phyloP scores from a whole-genome alignment of 2,329 filamentous ascomycete genomes.

The Colletotrichum musicola region DNA sequence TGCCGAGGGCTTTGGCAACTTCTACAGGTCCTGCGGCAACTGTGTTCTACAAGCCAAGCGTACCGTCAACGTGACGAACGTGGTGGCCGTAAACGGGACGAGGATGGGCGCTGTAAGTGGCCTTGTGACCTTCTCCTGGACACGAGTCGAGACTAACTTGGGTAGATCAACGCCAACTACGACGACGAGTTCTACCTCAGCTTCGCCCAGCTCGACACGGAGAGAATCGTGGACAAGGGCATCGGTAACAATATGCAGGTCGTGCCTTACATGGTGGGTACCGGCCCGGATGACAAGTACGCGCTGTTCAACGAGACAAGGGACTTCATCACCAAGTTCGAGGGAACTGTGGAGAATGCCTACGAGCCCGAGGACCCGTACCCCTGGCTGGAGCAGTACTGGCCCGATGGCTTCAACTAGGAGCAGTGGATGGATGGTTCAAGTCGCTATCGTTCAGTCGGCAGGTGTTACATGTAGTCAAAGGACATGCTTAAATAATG shows the following conservation, averaged over 20 bases:
- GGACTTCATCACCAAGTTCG: constrained; percentile 43
- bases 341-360: constrained; percentile 39
- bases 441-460: too few relatives aligned
- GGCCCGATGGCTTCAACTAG: constrained; percentile 43
- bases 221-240: constrained; percentile 41
- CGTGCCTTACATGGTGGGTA: constrained; percentile 43
- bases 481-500: too few relatives aligned
- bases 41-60: constrained; percentile 42
- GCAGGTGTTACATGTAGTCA: too few relatives aligned
- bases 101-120: constrained; percentile 23
- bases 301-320: constrained; percentile 45
- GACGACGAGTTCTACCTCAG: constrained; percentile 43
- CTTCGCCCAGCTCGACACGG: constrained; percentile 43
- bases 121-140: not conserved
- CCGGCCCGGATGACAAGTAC: constrained; percentile 45
- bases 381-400: constrained; percentile 67
- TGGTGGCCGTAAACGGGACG: constrained; percentile 41
- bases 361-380: constrained; percentile 56
- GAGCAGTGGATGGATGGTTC: too few relatives aligned
- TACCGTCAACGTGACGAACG: constrained; percentile 43
- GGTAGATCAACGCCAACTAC: constrained; percentile 44
- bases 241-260: constrained; percentile 44
- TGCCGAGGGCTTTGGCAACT: constrained; percentile 43
- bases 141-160: not conserved
- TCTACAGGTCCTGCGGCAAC: constrained; percentile 45